Conservation (phyloP, 495 filamentous ascomycete species). For the Cenococcum geophilum region DNA sequence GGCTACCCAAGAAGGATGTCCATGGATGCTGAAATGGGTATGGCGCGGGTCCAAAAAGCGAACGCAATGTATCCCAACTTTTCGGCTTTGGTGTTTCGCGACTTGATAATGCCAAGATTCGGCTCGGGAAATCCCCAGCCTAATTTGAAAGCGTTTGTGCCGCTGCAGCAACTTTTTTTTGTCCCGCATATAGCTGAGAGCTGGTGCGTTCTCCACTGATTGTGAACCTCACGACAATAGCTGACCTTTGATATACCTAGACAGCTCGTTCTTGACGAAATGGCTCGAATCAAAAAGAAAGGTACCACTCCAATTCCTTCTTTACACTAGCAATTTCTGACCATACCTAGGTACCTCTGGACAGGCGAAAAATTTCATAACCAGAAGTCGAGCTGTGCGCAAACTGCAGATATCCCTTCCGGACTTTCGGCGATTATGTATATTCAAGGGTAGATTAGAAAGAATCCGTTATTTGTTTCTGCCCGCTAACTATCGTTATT, state of each 20-base stretch:
- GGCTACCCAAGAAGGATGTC: background rate
- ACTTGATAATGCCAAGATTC: slow-evolving; percentile 1
- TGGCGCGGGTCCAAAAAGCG: background rate
- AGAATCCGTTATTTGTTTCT: background rate
- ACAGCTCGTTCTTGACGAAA: background rate
- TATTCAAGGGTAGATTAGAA: slow-evolving; percentile 73
- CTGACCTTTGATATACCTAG: background rate
- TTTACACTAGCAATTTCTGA: slow-evolving; percentile 1
- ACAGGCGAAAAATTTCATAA: slow-evolving; percentile 97
- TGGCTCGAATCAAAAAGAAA: slow-evolving; percentile 76
- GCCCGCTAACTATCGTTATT: background rate
- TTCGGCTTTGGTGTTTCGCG: slow-evolving; percentile 1
- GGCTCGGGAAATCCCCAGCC: slow-evolving; percentile 10
- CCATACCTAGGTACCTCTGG: slow-evolving; percentile 65
- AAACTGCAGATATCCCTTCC: slow-evolving; percentile 96
- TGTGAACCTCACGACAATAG: background rate
- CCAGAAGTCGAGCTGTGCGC: slow-evolving; percentile 88
- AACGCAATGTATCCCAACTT: slow-evolving; percentile 1
- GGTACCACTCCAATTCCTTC: slow-evolving; percentile 43
- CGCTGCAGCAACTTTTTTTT: slow-evolving; percentile 22
- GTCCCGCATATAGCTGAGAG: slow-evolving; percentile 15
- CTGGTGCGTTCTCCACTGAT: background rate
- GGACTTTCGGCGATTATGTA: slow-evolving; percentile 95
- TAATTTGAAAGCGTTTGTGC: background rate
- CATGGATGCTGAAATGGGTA: background rate